phyloP scores from a whole-genome alignment of 768 basidiomycete species.

The Suillus alpinus region DNA sequence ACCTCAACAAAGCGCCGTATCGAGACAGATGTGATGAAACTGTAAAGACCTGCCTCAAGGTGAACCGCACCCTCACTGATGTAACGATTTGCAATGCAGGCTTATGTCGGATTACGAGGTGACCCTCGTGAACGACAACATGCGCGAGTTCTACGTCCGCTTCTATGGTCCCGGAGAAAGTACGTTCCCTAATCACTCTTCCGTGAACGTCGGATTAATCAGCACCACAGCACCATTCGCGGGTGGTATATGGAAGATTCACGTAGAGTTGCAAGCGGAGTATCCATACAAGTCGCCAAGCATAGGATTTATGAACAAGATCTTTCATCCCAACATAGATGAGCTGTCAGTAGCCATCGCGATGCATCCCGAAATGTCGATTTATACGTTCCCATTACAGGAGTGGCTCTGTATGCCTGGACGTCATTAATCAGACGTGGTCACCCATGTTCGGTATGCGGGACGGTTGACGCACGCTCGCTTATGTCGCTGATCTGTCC shows the following conservation, averaged over 20 bases:
- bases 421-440: constrained; percentile 99
- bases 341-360: constrained; percentile 70
- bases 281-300: constrained; percentile 99
- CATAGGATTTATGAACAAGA: constrained; percentile 99
- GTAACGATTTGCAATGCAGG: constrained; percentile 43
- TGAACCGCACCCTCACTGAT: not conserved
- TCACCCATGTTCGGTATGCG: constrained; percentile 97
- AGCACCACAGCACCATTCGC: constrained; percentile 79
- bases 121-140: constrained; percentile 94
- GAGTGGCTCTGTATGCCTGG: constrained; percentile 96
- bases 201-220: constrained; percentile 6
- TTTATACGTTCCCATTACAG: constrained; percentile 37
- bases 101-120: constrained; percentile 99
- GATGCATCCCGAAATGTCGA: constrained; percentile 5
- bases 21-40: constrained; percentile 99
- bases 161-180: constrained; percentile 95
- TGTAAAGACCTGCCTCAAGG: constrained; percentile 49
- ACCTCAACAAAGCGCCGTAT: constrained; percentile 90
- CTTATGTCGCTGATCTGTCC: not conserved
- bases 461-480: not conserved
- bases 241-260: constrained; percentile 99
- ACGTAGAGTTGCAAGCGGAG: constrained; percentile 97
- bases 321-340: constrained; percentile 99
- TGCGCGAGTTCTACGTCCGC: constrained; percentile 98
- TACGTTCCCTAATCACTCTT: constrained; percentile 39